These are phyloP conservation scores for Ceratocystis harringtonii DNA, from an alignment of 2,329 filamentous ascomycete species.

Conservation along the genomic window DNA sequence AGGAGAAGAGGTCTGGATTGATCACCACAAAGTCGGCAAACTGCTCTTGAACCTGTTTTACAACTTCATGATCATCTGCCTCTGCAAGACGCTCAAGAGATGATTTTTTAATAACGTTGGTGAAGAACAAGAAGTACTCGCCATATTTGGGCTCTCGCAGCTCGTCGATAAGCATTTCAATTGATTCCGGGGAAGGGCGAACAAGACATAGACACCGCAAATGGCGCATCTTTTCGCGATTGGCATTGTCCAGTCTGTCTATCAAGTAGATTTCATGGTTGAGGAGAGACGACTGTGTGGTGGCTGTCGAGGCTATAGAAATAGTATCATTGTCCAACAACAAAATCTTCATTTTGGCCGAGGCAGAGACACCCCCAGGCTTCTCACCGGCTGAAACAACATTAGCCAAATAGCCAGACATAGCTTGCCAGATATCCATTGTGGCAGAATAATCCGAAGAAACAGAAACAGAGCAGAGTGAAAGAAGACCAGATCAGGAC, in stretches of 20 bases:
- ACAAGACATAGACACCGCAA: slow-evolving; percentile 86
- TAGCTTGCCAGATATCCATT: slow-evolving; percentile 90
- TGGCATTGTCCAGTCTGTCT: slow-evolving; percentile 79
- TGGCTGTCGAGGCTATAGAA: slow-evolving; percentile 82
- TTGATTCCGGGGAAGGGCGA: slow-evolving; percentile 78
- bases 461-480: background rate
- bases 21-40: slow-evolving; percentile 93
- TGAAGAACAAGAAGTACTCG: slow-evolving; percentile 95
- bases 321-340: slow-evolving; percentile 89
- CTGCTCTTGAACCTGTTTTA: slow-evolving; percentile 84
- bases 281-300: slow-evolving; percentile 85
- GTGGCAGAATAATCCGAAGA: slow-evolving; percentile 21
- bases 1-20: slow-evolving; percentile 81
- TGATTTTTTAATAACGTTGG: slow-evolving; percentile 94
- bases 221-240: slow-evolving; percentile 95
- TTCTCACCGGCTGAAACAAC: slow-evolving; percentile 46
- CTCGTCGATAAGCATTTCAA: slow-evolving; percentile 89
- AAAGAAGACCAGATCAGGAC: background rate
- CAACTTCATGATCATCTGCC: slow-evolving; percentile 93
- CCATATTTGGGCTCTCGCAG: slow-evolving; percentile 92
- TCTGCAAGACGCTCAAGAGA: slow-evolving; percentile 86
- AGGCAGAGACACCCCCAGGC: slow-evolving; percentile 48
- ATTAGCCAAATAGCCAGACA: slow-evolving; percentile 90
- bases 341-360: slow-evolving; percentile 95
- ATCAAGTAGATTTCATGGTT: slow-evolving; percentile 97